These are phyloP conservation scores for Microascus cirrosus DNA, from an alignment of 2,329 filamentous ascomycete genomes.

Conservation along the genomic window DNA sequence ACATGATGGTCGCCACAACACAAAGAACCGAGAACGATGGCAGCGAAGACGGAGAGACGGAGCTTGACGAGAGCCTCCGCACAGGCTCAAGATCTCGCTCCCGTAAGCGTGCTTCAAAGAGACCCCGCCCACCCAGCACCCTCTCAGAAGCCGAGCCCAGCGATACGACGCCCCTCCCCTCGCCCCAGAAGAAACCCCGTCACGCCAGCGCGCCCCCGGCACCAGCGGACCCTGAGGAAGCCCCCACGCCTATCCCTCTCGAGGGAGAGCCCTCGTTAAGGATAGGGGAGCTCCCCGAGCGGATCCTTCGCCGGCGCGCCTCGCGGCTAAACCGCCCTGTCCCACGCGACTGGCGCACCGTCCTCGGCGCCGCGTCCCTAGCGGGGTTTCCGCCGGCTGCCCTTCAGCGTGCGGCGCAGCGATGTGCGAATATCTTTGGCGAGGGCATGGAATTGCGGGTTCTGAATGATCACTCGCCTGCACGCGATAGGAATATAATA, in stretches of 20 bases:
- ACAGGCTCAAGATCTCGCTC: background rate
- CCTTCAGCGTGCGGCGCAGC: constrained; percentile 56
- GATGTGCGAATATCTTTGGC: constrained; percentile 67
- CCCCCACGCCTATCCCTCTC: too few species aligned
- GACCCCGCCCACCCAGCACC: background rate
- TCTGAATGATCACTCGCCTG: constrained; percentile 23
- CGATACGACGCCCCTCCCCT: background rate
- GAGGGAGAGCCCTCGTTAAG: background rate
- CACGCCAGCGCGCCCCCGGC: background rate
- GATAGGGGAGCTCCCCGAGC: background rate
- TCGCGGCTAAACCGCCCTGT: background rate
- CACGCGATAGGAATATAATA: background rate
- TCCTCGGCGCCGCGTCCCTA: constrained; percentile 67
- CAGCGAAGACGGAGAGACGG: constrained; percentile 11
- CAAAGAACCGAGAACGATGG: constrained; percentile 12
- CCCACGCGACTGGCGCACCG: constrained; percentile 72
- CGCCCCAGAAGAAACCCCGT: background rate
- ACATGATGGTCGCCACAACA: constrained; percentile 44
- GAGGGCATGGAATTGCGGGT: constrained; percentile 57
- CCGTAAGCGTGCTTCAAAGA: background rate
- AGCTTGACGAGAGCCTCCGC: background rate
- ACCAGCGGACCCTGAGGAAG: too few species aligned
- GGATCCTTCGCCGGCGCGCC: background rate
- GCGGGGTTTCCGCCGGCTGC: constrained; percentile 56
- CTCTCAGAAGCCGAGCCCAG: background rate